Percentiles rank a stretch among this genome's conserved stretches.
Evolutionary conservation across 2,329 filamentous ascomycete species (phyloP).

Genomic region (Botryotinia calthae): DNA sequence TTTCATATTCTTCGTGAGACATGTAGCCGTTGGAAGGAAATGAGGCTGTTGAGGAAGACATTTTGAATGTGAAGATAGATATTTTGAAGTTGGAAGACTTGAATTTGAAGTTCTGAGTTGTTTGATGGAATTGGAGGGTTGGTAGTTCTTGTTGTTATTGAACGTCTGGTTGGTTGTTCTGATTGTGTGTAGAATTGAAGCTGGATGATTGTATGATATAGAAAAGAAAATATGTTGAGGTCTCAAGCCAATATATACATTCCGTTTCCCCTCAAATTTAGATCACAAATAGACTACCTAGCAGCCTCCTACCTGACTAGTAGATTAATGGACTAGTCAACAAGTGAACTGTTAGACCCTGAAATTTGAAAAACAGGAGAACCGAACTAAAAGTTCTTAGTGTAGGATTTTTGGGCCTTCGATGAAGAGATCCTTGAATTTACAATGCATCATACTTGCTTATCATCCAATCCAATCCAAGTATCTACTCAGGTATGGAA

Average conservation of each 20-base stretch:
- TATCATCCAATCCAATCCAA: slow-evolving; percentile 5
- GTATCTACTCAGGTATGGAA: neutral
- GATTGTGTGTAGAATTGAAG: neutral
- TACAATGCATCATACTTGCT: neutral
- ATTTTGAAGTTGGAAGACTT: neutral
- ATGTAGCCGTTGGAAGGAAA: neutral
- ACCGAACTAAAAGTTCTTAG: neutral
- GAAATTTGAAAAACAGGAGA: slow-evolving; percentile 7
- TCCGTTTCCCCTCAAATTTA: neutral
- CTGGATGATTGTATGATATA: neutral
- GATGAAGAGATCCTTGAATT: slow-evolving; percentile 1
- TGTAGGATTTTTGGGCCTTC: neutral
- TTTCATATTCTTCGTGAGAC: neutral
- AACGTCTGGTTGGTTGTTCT: neutral
- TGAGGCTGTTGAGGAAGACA: slow-evolving; percentile 9
- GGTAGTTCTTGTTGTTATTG: neutral
- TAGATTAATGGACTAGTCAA: neutral
- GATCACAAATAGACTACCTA: neutral
- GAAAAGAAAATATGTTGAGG: neutral
- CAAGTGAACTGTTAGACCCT: neutral
- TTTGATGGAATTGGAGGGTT: neutral
- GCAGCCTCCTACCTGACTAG: neutral
- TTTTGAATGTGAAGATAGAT: neutral
- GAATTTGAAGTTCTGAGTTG: neutral
- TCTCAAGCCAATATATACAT: slow-evolving; percentile 3